Evolutionary conservation across 768 basidiomycete genomes (phyloP).

Genomic region (Filobasidium floriforme): DNA sequence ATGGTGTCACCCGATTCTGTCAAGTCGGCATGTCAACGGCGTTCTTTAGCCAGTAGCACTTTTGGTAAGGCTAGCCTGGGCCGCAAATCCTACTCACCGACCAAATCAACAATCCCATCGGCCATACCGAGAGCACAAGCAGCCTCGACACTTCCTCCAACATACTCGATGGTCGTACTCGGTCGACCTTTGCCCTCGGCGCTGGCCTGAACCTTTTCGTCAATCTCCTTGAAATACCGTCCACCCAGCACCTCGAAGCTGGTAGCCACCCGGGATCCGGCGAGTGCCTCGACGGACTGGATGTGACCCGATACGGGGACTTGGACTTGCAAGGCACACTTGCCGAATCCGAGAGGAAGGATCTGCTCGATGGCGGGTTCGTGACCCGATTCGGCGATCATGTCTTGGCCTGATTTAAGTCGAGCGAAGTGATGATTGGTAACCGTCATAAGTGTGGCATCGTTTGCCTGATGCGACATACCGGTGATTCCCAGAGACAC

Average conservation of each 20-base stretch:
- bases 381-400: conserved; percentile 85
- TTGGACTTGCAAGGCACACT: conserved; percentile 74
- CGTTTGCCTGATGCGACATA: neutral
- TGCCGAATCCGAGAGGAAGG: conserved; percentile 82
- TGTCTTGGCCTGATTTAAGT: conserved; percentile 65
- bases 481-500: conserved; percentile 88
- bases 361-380: conserved; percentile 66
- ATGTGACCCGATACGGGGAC: conserved; percentile 70
- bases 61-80: conserved; percentile 3
- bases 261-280: conserved; percentile 87
- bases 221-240: conserved; percentile 58
- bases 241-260: conserved; percentile 84
- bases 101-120: conserved; percentile 96
- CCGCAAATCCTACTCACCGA: conserved; percentile 55
- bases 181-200: conserved; percentile 52
- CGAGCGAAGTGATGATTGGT: neutral
- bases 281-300: conserved; percentile 67
- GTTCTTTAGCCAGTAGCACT: neutral
- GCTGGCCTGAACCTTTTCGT: conserved; percentile 53
- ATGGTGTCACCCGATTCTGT: conserved; percentile 99
- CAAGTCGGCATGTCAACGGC: neutral
- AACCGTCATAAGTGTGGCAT: neutral
- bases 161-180: conserved; percentile 77
- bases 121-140: conserved; percentile 93
- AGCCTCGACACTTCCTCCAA: conserved; percentile 96